phyloP scores from a whole-genome alignment of 805 yeast species.

The Clavispora phyllophila region DNA sequence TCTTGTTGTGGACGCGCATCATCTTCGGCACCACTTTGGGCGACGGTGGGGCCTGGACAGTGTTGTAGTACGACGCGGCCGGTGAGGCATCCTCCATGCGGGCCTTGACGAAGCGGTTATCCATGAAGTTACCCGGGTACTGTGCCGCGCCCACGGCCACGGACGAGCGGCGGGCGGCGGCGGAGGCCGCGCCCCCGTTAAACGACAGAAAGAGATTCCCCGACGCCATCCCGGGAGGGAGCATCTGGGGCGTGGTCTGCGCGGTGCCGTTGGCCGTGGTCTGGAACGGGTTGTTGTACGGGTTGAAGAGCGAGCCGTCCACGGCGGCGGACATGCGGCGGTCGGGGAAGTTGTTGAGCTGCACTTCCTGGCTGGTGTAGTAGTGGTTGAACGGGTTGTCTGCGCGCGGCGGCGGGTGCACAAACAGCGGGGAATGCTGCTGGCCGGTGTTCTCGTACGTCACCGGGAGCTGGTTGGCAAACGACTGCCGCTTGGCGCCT shows the following conservation, averaged over 20 bases:
- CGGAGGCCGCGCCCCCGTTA: slow-evolving; percentile 2
- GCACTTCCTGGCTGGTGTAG: slow-evolving; percentile 35
- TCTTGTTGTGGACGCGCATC: slow-evolving; percentile 32
- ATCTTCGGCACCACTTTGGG: slow-evolving; percentile 45
- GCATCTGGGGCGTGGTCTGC: not conserved
- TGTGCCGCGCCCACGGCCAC: slow-evolving; percentile 14
- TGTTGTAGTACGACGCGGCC: slow-evolving; percentile 2
- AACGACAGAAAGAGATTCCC: not conserved
- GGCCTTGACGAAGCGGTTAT: slow-evolving; percentile 8
- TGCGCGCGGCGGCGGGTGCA: slow-evolving; percentile 42
- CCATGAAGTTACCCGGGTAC: not conserved
- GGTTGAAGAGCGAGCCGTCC: slow-evolving; percentile 21
- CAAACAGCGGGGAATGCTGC: slow-evolving; percentile 19
- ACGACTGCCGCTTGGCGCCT: slow-evolving; percentile 27
- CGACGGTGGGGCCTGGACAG: slow-evolving; percentile 1
- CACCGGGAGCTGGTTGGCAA: slow-evolving; percentile 43
- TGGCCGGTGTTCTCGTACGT: slow-evolving; percentile 42
- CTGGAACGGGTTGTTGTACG: slow-evolving; percentile 10
- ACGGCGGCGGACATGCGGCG: slow-evolving; percentile 37
- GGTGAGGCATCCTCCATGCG: slow-evolving; percentile 6
- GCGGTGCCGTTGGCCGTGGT: not conserved
- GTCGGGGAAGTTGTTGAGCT: slow-evolving; percentile 20
- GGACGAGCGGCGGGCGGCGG: slow-evolving; percentile 13
- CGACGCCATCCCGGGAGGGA: not conserved
- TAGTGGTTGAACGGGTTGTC: slow-evolving; percentile 43